Evolutionary conservation across 208 protist genomes (phyloP).

Genomic region (Leishmania braziliensis): DNA sequence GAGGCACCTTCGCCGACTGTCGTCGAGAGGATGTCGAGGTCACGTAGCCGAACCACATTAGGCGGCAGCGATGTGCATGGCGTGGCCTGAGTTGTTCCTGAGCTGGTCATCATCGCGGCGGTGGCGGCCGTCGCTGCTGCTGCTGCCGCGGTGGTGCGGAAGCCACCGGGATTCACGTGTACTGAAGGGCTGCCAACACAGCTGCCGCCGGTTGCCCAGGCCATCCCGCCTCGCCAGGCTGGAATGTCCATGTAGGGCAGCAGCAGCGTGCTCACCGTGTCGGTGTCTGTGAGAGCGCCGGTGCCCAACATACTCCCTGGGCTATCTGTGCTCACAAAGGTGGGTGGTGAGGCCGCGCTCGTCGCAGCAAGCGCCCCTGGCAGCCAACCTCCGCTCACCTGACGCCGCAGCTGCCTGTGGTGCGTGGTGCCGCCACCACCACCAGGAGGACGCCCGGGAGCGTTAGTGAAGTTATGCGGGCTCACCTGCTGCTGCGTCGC

Average conservation of each 20-base stretch:
- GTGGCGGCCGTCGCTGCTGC: not conserved
- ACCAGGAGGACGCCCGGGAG: not conserved
- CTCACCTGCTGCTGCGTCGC: not conserved
- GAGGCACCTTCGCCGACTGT: constrained; percentile 73
- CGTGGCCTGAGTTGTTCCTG: not conserved
- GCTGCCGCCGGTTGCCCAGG: not conserved
- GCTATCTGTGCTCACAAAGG: constrained; percentile 8
- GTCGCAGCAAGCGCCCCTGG: not conserved
- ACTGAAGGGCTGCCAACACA: constrained; percentile 16
- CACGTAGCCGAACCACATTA: constrained; percentile 63
- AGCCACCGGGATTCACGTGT: constrained; percentile 1
- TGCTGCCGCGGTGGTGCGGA: constrained; percentile 3
- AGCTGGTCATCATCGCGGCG: constrained; percentile 5
- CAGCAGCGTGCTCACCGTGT: constrained; percentile 34
- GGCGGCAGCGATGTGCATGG: constrained; percentile 21
- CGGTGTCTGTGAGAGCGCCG: constrained; percentile 7
- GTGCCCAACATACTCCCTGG: constrained; percentile 11
- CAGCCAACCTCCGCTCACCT: constrained; percentile 9
- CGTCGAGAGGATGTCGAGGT: constrained; percentile 46
- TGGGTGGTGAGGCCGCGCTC: constrained; percentile 6
- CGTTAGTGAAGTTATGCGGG: not conserved
- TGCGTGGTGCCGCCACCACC: constrained; percentile 10
- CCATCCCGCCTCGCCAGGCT: constrained; percentile 17
- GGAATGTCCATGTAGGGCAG: constrained; percentile 47
- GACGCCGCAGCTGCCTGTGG: constrained; percentile 16